phyloP scores from a whole-genome alignment of 148 eudicot species.

The Fallopia convolvulus region DNA sequence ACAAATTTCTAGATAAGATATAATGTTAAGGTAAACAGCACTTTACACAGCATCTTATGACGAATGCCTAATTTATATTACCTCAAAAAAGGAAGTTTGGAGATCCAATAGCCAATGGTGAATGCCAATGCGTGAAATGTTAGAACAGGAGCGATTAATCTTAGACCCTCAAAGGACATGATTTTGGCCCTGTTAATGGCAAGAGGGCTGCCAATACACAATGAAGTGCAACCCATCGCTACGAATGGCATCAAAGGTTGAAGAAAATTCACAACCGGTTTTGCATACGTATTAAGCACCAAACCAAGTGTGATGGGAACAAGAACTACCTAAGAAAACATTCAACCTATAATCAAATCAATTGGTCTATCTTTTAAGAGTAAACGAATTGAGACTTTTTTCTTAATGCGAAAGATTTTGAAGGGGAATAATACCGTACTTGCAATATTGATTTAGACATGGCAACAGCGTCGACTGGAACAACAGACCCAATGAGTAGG shows the following conservation, averaged over 20 bases:
- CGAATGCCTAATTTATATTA: slow-evolving; percentile 15
- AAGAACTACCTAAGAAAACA: slow-evolving; percentile 74
- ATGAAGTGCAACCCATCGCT: slow-evolving; percentile 87
- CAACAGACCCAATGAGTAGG: slow-evolving; percentile 90
- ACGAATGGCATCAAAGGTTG: slow-evolving; percentile 92
- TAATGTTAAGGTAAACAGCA: neutral
- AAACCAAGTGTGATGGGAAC: slow-evolving; percentile 74
- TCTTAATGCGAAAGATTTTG: neutral
- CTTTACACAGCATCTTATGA: neutral
- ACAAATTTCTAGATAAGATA: neutral
- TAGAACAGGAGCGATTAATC: slow-evolving; percentile 69
- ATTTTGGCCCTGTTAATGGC: slow-evolving; percentile 73
- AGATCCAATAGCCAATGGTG: slow-evolving; percentile 79
- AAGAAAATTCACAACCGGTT: slow-evolving; percentile 66
- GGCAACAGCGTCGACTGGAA: slow-evolving; percentile 87
- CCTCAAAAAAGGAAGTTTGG: slow-evolving; percentile 64
- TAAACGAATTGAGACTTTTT: neutral
- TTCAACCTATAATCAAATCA: slow-evolving; percentile 24
- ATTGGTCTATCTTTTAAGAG: slow-evolving; percentile 13
- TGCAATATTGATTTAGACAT: slow-evolving; percentile 97
- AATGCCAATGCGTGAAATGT: slow-evolving; percentile 71
- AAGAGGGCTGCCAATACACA: slow-evolving; percentile 97
- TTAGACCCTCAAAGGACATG: slow-evolving; percentile 76
- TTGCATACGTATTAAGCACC: slow-evolving; percentile 77
- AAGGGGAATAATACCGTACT: slow-evolving; percentile 33